Evolutionary conservation across 2,329 filamentous ascomycete genomes (phyloP).

Genomic region (Scorias spongiosa): DNA sequence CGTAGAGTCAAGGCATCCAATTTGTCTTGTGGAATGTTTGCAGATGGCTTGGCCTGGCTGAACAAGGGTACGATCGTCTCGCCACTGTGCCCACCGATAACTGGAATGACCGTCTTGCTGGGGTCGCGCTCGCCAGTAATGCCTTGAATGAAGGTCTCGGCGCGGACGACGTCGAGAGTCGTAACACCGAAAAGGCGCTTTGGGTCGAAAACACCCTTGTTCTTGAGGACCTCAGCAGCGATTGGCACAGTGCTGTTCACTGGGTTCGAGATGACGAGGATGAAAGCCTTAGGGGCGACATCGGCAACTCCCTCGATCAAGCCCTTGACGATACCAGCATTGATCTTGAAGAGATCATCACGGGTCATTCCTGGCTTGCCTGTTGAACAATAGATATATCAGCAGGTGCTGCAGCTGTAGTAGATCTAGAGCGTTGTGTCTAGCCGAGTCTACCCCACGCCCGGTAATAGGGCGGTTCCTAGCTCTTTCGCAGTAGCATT

Average conservation of each 20-base stretch:
- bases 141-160: conserved; percentile 87
- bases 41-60: conserved; percentile 70
- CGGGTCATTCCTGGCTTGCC: conserved; percentile 99
- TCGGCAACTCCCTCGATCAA: conserved; percentile 80
- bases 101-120: conserved; percentile 69
- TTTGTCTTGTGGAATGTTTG: conserved; percentile 76
- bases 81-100: conserved; percentile 93
- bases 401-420: background rate
- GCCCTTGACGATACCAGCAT: conserved; percentile 92
- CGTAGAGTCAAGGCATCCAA: conserved; percentile 82
- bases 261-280: conserved; percentile 97
- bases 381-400: conserved; percentile 26
- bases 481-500: conserved; percentile 2
- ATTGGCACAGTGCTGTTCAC: conserved; percentile 99
- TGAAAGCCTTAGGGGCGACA: conserved; percentile 79
- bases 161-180: conserved; percentile 93
- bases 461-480: conserved; percentile 4
- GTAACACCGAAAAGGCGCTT: conserved; percentile 97
- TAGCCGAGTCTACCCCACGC: background rate
- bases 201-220: conserved; percentile 81
- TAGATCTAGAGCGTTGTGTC: background rate
- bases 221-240: conserved; percentile 90
- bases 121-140: conserved; percentile 71
- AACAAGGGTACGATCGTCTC: conserved; percentile 97
- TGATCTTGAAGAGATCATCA: conserved; percentile 99